Evolutionary conservation across 345 rosid species (phyloP), one percentile per base, ranked within the genome.

Genomic region (Euphorbia lathyris): DNA sequence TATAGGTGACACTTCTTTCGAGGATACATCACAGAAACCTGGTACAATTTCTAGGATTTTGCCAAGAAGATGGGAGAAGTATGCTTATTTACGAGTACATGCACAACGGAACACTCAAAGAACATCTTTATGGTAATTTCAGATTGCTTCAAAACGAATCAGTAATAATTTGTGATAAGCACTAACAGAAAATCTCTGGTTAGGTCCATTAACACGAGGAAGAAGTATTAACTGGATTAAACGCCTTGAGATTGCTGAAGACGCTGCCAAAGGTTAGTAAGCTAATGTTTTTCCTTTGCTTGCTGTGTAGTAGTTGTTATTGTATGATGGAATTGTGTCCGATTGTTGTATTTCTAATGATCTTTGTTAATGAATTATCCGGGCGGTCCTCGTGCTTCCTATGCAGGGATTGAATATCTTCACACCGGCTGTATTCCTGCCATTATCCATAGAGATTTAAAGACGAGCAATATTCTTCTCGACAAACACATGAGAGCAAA

Each of bases 21-120:
- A 90, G 98, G 85, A 96, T 96, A 82, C 99, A 96, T 86, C 99
- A 96, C 74, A 84, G 98, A 71, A 96, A 92, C 82, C 84, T 96
- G 51, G 96, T 96, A 55, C 98, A 92, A 85, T 96, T 96, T 86
- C 91, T 87, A 66, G 99, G 99, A 8, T 96, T 84, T 81, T 96
- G 98, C 80, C 98, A 92, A 89, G 99, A 96, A 76, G 89, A 85
- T 0, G 98, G 91, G 59, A 88, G 76, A 80, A 87, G 86, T 67
- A 81, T 96, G 85, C 98, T 96, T 61, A 86, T 90, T 45, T 96
- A 96, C 12, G 99, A 96, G 85, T 96, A 82, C 84, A 90, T 96
- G 99, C 97, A 90, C 74, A 86, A 82, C 17, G 99, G 99, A 76
- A 92, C 99, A n/a, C 90, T 96, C 69, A 96, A 92, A 77, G 98